Percentiles rank a stretch among this genome's conserved stretches.
phyloP scores from a whole-genome alignment of 2,329 filamentous ascomycete species.

The Colletotrichum shisoi region DNA sequence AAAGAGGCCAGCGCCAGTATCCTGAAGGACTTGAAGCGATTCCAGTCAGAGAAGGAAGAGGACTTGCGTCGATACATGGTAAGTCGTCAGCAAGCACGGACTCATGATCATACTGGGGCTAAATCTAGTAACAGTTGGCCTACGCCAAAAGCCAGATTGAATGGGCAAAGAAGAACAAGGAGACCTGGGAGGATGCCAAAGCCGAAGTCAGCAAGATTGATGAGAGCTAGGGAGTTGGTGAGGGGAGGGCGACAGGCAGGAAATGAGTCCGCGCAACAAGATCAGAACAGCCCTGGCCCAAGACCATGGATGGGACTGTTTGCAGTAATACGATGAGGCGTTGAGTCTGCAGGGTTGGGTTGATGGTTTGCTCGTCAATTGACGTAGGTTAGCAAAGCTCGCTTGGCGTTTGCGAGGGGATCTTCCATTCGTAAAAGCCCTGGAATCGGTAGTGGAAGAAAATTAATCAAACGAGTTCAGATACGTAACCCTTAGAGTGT shows the following conservation, averaged over 20 bases:
- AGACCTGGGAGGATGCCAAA: slow-evolving; percentile 91
- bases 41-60: slow-evolving; percentile 94
- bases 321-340: slow-evolving; percentile 35
- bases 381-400: slow-evolving; percentile 24
- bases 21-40: slow-evolving; percentile 86
- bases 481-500: not conserved
- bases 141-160: slow-evolving; percentile 93
- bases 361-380: slow-evolving; percentile 29
- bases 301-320: slow-evolving; percentile 7
- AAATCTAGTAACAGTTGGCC: slow-evolving; percentile 68
- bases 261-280: slow-evolving; percentile 18
- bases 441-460: slow-evolving; percentile 6
- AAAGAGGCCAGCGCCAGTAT: slow-evolving; percentile 90
- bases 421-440: slow-evolving; percentile 34
- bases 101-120: not conserved
- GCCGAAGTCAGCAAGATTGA: slow-evolving; percentile 90
- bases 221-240: slow-evolving; percentile 53
- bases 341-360: slow-evolving; percentile 30
- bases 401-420: slow-evolving; percentile 36
- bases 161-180: slow-evolving; percentile 90
- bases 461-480: slow-evolving; percentile 28
- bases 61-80: slow-evolving; percentile 97
- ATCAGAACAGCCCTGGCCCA: slow-evolving; percentile 24
- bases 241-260: not conserved
- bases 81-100: slow-evolving; percentile 49